Conservation (phyloP, 495 filamentous ascomycete species). For the Daldinia loculata region DNA sequence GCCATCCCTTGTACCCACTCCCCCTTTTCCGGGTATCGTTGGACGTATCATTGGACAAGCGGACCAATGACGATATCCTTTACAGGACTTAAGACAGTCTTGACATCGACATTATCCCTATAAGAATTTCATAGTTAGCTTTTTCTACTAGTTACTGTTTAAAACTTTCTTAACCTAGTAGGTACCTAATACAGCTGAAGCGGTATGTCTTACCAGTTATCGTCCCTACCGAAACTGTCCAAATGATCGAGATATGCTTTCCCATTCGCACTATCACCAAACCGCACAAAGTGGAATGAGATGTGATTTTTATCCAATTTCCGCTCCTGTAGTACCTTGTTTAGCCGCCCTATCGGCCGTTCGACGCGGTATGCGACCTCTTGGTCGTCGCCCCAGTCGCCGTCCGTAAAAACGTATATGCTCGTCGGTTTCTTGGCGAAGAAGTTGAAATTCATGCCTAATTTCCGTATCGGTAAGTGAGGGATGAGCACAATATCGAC, state of each 20-base stretch:
- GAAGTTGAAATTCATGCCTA: too few species aligned
- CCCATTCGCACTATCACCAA: not conserved
- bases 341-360: too few species aligned
- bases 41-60: not conserved
- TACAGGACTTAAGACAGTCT: constrained; percentile 11
- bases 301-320: constrained; percentile 23
- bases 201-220: not conserved
- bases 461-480: too few species aligned
- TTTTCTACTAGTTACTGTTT: too few species aligned
- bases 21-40: not conserved
- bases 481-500: too few species aligned
- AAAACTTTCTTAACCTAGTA: too few species aligned
- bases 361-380: too few species aligned
- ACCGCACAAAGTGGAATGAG: not conserved
- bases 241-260: constrained; percentile 44
- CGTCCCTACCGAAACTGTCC: constrained; percentile 35
- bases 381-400: too few species aligned
- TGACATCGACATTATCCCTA: constrained; percentile 38
- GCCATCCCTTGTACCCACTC: not conserved
- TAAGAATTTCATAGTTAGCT: too few species aligned
- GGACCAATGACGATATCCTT: not conserved
- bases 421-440: too few species aligned
- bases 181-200: too few species aligned
- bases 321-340: constrained; percentile 3
- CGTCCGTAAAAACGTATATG: too few species aligned